Evolutionary conservation across 352 stramenopile genomes (phyloP).

Genomic region (Globisporangium megalacanthum): DNA sequence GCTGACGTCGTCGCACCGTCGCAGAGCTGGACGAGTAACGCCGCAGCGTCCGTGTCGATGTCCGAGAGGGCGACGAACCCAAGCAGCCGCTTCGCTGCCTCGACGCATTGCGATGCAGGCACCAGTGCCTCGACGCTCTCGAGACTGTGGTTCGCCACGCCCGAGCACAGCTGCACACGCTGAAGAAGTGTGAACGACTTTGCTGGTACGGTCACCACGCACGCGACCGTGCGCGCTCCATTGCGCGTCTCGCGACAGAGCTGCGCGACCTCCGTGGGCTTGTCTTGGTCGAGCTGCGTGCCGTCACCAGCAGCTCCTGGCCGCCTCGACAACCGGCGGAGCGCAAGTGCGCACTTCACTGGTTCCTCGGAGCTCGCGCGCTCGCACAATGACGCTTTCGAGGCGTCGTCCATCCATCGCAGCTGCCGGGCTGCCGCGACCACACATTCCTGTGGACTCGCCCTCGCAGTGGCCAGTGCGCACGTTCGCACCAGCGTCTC

Average conservation of each 20-base stretch:
- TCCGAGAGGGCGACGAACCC: neutral
- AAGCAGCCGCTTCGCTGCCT: constrained; percentile 9
- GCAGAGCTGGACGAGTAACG: constrained; percentile 22
- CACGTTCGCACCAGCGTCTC: constrained; percentile 28
- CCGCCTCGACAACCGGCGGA: constrained; percentile 5
- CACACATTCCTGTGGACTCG: constrained; percentile 33
- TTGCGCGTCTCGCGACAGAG: constrained; percentile 25
- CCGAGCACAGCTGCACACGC: constrained; percentile 23
- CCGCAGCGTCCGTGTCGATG: neutral
- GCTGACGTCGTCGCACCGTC: constrained; percentile 23
- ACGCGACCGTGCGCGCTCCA: constrained; percentile 17
- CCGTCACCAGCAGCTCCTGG: neutral
- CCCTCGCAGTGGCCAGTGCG: constrained; percentile 1
- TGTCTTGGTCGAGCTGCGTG: no score
- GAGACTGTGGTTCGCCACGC: neutral
- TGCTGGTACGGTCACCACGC: constrained; percentile 20
- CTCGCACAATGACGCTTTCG: constrained; percentile 28
- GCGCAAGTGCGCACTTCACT: constrained; percentile 27
- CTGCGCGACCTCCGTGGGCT: constrained; percentile 12
- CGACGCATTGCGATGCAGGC: constrained; percentile 6
- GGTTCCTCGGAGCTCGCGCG: constrained; percentile 15
- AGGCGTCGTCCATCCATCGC: constrained; percentile 36
- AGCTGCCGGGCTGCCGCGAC: constrained; percentile 36
- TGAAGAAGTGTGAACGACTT: constrained; percentile 17
- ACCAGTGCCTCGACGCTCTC: neutral